Conservation (phyloP, 2,329 filamentous ascomycete species). For the Colletotrichum sp. region DNA sequence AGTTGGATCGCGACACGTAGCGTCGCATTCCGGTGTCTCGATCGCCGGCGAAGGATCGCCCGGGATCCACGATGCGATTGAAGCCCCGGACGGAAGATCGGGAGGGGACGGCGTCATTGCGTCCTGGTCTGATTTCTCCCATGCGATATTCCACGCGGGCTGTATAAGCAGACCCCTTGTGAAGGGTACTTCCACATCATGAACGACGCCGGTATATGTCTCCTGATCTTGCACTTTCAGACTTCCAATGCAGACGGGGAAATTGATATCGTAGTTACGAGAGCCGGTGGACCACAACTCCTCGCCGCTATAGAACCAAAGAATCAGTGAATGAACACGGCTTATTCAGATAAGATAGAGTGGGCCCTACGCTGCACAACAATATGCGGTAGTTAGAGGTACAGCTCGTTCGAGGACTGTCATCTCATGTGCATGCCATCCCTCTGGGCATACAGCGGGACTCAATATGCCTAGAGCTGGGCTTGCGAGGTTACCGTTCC, state of each 20-base stretch:
- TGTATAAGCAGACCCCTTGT: not conserved
- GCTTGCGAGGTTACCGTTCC: not conserved
- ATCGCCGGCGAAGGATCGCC: not conserved
- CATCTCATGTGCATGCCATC: not conserved
- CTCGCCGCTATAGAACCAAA: no score
- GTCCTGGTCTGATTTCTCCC: not conserved
- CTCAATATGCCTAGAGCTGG: not conserved
- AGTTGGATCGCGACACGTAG: not conserved
- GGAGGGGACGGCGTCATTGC: not conserved
- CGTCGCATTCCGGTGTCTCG: not conserved
- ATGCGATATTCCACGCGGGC: not conserved
- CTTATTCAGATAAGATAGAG: no score
- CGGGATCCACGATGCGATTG: not conserved
- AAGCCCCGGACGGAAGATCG: not conserved
- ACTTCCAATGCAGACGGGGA: accelerated
- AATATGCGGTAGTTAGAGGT: not conserved
- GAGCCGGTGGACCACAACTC: no score
- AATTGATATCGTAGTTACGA: not conserved
- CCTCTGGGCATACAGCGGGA: not conserved
- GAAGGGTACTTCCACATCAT: not conserved
- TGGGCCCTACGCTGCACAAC: not conserved
- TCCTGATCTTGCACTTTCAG: not conserved
- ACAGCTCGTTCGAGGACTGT: accelerated
- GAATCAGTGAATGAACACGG: no score
- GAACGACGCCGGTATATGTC: not conserved